Conservation (phyloP, 2,329 filamentous ascomycete genomes). For the Monosporascus ibericus region DNA sequence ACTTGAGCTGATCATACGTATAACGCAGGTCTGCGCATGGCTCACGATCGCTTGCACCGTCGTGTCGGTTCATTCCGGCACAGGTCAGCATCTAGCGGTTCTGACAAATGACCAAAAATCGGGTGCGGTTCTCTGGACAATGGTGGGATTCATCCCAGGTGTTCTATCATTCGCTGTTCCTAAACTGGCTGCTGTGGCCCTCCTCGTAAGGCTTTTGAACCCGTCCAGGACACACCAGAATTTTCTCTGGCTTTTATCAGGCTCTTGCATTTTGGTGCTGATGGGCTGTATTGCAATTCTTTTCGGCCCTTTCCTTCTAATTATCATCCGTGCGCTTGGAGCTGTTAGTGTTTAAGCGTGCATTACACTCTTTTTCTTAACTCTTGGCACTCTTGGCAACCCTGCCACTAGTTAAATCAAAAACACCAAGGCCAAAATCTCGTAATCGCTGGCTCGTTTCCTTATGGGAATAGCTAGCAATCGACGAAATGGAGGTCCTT, state of each 20-base stretch:
- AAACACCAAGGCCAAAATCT: too few species aligned
- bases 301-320: too few species aligned
- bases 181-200: conserved; percentile 21
- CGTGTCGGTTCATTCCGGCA: conserved; percentile 21
- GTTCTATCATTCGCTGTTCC: conserved; percentile 22
- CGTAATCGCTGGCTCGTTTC: too few species aligned
- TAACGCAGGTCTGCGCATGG: conserved; percentile 15
- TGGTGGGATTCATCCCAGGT: conserved; percentile 20
- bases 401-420: too few species aligned
- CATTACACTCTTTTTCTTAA: too few species aligned
- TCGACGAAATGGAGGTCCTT: too few species aligned
- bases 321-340: too few species aligned
- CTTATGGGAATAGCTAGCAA: too few species aligned
- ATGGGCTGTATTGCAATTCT: conserved; percentile 13
- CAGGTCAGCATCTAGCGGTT: conserved; percentile 22
- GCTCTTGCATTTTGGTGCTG: conserved; percentile 9
- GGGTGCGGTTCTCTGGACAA: conserved; percentile 18
- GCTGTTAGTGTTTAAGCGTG: too few species aligned
- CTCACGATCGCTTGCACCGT: conserved; percentile 20
- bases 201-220: conserved; percentile 20
- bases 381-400: too few species aligned
- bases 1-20: background rate
- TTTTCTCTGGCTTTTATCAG: conserved; percentile 19
- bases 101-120: conserved; percentile 13
- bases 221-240: conserved; percentile 12